A percentile compares a stretch with the other conserved stretches of the same genome.
Evolutionary conservation across 331 rosid species (phyloP).

Genomic region (Rhamnella rubrinervis): DNA sequence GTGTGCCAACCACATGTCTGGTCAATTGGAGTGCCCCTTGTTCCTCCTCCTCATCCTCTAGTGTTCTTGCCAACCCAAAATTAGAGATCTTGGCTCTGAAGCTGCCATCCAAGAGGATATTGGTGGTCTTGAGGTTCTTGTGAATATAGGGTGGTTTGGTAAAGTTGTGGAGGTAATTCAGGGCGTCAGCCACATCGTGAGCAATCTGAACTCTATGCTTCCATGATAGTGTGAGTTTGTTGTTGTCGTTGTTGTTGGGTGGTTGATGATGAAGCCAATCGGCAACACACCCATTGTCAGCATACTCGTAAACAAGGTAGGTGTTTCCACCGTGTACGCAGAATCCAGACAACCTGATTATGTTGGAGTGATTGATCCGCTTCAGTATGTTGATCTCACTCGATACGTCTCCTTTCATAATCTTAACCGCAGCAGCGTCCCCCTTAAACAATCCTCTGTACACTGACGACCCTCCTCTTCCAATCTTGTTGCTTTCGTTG

Average conservation of each 20-base stretch:
- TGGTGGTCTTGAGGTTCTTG: slow-evolving; percentile 64
- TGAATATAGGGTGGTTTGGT: slow-evolving; percentile 57
- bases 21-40: slow-evolving; percentile 50
- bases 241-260: slow-evolving; percentile 13
- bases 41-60: slow-evolving; percentile 19
- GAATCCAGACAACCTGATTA: slow-evolving; percentile 68
- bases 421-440: slow-evolving; percentile 72
- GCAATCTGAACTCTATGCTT: slow-evolving; percentile 75
- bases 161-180: slow-evolving; percentile 74
- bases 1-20: slow-evolving; percentile 74
- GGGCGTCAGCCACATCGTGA: slow-evolving; percentile 59
- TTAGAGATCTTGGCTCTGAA: slow-evolving; percentile 62
- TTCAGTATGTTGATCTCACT: slow-evolving; percentile 61
- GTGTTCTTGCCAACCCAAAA: slow-evolving; percentile 60
- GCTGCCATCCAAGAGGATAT: slow-evolving; percentile 56
- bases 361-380: slow-evolving; percentile 64
- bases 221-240: slow-evolving; percentile 43
- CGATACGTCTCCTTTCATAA: slow-evolving; percentile 62
- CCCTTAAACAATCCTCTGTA: slow-evolving; percentile 61
- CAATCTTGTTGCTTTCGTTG: slow-evolving; percentile 47
- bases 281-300: slow-evolving; percentile 51
- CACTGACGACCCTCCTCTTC: slow-evolving; percentile 41
- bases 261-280: slow-evolving; percentile 42
- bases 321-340: slow-evolving; percentile 62
- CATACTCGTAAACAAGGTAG: slow-evolving; percentile 73